Base-by-base conservation (phyloP, 805 yeast genomes). In the Wickerhamomyces bisporus region DNA sequence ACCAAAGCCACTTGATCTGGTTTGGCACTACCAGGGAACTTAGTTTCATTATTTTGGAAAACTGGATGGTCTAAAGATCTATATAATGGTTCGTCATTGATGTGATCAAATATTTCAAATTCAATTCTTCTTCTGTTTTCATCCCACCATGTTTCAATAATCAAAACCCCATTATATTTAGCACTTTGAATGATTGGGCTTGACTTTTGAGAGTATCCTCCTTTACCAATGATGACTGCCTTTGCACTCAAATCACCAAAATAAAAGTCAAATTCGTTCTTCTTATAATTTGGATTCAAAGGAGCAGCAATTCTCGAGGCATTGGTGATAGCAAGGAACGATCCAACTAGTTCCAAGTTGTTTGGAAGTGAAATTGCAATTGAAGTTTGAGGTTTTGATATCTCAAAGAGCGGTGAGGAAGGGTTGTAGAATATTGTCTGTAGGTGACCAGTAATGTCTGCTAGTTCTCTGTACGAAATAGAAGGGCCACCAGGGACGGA, bases 251-350 rank as follows among this genome's bases (percentile, higher is more conserved):
- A 60, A 50, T 81, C 88, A 30, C 68, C 72, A 34, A 82, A 60
- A 53, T 80, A 81, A 56, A 79, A 78, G 49, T 76, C 78, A 53
- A 79, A 76, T 58, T 81, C 89, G 25, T 60, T 48, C 48, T 74
- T 71, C 50, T 72, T 78, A 56, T 79, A 80, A 38, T 69, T 68
- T 13, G 86, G 73, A 50, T 81, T 82, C 53, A 81, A 62, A 12
- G 89, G 89, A 2, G 86, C 84, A 16, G 82, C 83, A 32, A 81
- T 65, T 47, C 73, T 65, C 1, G 77, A 72, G 21, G 75, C 68
- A 44, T 73, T 69, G 2, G 85, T 73, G 19, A 71, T 63, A 2
- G 79, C 81, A 17, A 81, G 56, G 52, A 79, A 81, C 2, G 74
- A 61, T 9, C 70, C 68, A 1, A 73, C 68, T 36, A 79, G 71